Percentiles rank a stretch among this genome's conserved stretches.
phyloP scores from a whole-genome alignment of 257 asterid species.

The Plantago elongata region DNA sequence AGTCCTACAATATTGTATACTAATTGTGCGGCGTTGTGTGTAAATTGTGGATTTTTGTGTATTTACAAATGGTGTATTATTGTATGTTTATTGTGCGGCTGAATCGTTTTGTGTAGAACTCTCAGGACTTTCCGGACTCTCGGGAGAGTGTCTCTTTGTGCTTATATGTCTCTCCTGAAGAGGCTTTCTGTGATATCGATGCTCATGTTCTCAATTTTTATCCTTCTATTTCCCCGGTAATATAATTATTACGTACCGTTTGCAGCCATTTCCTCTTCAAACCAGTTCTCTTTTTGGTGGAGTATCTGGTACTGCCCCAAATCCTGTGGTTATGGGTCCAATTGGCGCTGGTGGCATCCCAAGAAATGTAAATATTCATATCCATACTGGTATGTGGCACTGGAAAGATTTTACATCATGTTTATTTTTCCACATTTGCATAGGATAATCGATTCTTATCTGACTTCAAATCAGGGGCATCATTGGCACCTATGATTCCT shows the following conservation, averaged over 20 bases:
- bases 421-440: conserved; percentile 8
- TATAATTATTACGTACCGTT: conserved; percentile 15
- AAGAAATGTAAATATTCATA: conserved; percentile 86
- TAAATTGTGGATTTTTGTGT: no score
- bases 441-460: background rate
- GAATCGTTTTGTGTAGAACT: no score
- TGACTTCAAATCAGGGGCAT: conserved; percentile 32
- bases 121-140: no score
- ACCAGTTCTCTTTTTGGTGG: conserved; percentile 66
- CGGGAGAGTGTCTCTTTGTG: no score
- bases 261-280: conserved; percentile 94
- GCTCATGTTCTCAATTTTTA: conserved; percentile 3
- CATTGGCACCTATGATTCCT: conserved; percentile 39
- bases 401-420: background rate
- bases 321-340: conserved; percentile 47
- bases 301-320: conserved; percentile 38
- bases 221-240: background rate
- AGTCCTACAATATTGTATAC: no score
- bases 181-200: background rate
- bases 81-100: no score
- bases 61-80: no score
- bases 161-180: background rate
- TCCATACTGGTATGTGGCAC: conserved; percentile 60
- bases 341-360: conserved; percentile 47
- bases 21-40: no score